These are phyloP conservation scores for Cicer chorassanicum DNA, from an alignment of 306 rosid species.

Conservation along the genomic window DNA sequence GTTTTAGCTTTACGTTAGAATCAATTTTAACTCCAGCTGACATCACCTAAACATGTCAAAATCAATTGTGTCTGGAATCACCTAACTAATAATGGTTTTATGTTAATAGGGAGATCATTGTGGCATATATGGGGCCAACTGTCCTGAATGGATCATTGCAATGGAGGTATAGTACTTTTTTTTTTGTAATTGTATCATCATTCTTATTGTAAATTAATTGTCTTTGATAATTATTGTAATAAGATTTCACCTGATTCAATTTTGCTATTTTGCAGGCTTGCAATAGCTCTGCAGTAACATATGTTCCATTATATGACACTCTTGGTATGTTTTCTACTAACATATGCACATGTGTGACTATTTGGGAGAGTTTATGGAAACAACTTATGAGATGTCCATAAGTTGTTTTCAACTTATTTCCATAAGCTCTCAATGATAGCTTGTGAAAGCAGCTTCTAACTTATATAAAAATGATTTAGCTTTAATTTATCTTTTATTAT, in stretches of 20 bases:
- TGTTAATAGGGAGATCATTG: conserved; percentile 76
- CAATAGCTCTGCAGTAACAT: conserved; percentile 69
- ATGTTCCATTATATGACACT: conserved; percentile 85
- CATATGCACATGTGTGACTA: no score
- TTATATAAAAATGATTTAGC: no score
- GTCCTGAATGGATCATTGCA: conserved; percentile 84
- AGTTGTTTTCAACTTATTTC: no score
- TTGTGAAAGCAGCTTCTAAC: no score
- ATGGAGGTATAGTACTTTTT: conserved; percentile 70
- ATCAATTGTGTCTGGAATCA: not conserved
- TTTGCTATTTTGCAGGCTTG: conserved; percentile 69
- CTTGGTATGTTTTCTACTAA: conserved; percentile 59
- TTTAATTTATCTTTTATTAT: no score
- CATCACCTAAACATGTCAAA: no score
- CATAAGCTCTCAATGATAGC: no score
- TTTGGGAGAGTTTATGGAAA: no score
- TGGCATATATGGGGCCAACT: conserved; percentile 84
- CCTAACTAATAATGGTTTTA: conserved; percentile 17
- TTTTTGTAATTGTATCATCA: not conserved
- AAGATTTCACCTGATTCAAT: conserved; percentile 1
- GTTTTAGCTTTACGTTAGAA: no score
- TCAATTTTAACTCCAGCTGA: no score
- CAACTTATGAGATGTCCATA: no score
- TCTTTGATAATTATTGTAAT: conserved; percentile 7
- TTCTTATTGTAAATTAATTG: conserved; percentile 17